Conservation (phyloP, 129 eudicot genomes). For the Flaveria brownii region DNA sequence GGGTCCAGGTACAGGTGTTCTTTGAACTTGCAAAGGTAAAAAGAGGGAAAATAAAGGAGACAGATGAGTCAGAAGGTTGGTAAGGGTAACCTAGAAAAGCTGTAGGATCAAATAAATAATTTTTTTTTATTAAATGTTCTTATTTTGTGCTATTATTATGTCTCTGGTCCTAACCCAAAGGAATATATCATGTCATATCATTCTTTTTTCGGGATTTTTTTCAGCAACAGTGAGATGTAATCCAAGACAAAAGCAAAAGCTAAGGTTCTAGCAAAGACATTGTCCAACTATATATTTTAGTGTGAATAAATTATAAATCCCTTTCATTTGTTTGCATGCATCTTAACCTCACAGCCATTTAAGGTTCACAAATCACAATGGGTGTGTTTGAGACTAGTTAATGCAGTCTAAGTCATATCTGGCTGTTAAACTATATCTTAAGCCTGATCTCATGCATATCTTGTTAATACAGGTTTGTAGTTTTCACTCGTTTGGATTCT, state of each 20-base stretch:
- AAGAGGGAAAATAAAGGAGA: constrained; percentile 17
- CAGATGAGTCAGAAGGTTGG: constrained; percentile 27
- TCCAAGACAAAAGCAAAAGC: constrained; percentile 4
- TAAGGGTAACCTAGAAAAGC: constrained; percentile 34
- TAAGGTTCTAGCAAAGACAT: background rate
- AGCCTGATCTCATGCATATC: too few species aligned
- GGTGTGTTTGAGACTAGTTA: background rate
- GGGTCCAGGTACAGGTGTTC: constrained; percentile 40
- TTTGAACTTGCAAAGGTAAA: constrained; percentile 24
- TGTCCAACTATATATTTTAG: background rate
- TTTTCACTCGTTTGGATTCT: background rate
- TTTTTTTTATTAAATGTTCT: constrained; percentile 24
- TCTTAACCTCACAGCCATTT: background rate
- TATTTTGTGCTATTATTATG: constrained; percentile 22
- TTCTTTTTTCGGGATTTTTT: background rate
- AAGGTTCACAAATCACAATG: background rate
- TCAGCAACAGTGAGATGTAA: constrained; percentile 17
- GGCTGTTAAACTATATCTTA: too few species aligned
- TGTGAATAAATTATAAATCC: background rate
- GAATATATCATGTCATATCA: background rate
- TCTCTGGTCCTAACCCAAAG: constrained; percentile 24
- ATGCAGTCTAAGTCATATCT: background rate
- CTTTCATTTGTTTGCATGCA: background rate
- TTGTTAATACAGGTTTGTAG: too few species aligned
- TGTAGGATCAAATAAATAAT: constrained; percentile 16